Evolutionary conservation across 768 basidiomycete genomes (phyloP).

Genomic region (Mycena haematopus): DNA sequence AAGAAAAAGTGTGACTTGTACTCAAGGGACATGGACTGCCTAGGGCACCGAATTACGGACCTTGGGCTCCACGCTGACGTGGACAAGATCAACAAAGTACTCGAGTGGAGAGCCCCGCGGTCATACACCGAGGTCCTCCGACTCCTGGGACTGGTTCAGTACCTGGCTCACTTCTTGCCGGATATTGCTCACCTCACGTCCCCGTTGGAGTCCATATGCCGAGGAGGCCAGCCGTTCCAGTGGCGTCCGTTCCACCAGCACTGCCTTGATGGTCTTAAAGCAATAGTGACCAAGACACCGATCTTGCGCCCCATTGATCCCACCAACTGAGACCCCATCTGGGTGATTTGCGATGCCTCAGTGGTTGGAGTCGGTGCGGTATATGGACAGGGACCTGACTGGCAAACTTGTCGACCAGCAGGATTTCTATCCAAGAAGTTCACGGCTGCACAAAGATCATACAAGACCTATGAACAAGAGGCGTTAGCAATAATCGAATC

Average conservation of each 20-base stretch:
- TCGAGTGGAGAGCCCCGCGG: not conserved
- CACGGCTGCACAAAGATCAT: slow-evolving; percentile 7
- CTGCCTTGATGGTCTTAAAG: not conserved
- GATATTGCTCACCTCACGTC: slow-evolving; percentile 7
- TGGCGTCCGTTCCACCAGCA: slow-evolving; percentile 4
- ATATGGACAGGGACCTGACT: not conserved
- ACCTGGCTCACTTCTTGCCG: slow-evolving; percentile 3
- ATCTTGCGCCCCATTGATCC: slow-evolving; percentile 2
- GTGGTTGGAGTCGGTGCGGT: not conserved
- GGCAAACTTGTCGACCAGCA: not conserved
- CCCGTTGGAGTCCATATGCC: slow-evolving; percentile 3
- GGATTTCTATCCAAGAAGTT: slow-evolving; percentile 8
- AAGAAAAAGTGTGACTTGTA: slow-evolving; percentile 35
- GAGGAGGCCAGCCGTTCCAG: not conserved
- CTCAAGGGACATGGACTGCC: too few species aligned
- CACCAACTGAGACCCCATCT: slow-evolving; percentile 1
- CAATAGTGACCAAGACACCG: not conserved
- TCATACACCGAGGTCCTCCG: not conserved
- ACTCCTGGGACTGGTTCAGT: slow-evolving; percentile 1
- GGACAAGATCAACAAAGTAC: not conserved
- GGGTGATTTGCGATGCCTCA: not conserved
- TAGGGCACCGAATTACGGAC: not conserved
- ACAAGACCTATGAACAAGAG: slow-evolving; percentile 4
- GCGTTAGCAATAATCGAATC: not conserved
- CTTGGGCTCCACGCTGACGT: not conserved